These are phyloP conservation scores for Mortierella sp. DNA, from an alignment of 371 early-diverging fungal species.

Conservation along the genomic window DNA sequence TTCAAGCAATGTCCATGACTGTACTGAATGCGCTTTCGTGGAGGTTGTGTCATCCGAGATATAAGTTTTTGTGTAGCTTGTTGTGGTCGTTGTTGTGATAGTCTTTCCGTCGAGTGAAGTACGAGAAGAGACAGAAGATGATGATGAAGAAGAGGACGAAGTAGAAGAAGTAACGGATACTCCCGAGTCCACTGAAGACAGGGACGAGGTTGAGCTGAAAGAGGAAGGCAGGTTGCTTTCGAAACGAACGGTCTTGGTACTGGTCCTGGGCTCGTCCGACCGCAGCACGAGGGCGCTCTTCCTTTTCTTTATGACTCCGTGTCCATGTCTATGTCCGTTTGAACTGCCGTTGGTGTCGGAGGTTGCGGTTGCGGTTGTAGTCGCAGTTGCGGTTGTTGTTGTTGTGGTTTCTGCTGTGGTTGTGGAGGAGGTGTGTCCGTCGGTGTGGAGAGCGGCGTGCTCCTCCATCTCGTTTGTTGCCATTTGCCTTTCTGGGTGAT, in stretches of 20 bases:
- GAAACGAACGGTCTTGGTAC: conserved; percentile 21
- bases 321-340: neutral
- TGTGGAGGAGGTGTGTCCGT: conserved; percentile 8
- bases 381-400: neutral
- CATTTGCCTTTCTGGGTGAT: conserved; percentile 15
- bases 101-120: neutral
- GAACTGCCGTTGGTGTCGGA: neutral
- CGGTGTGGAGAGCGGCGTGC: conserved; percentile 5
- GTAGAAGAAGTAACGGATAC: conserved; percentile 2
- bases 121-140: neutral
- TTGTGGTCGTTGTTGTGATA: neutral
- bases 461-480: conserved; percentile 53
- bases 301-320: conserved; percentile 11
- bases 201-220: neutral
- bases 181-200: neutral
- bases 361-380: conserved; percentile 2
- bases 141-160: neutral
- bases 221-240: neutral
- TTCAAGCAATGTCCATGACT: conserved; percentile 14
- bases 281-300: conserved; percentile 7
- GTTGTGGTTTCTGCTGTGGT: neutral
- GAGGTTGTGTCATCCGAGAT: neutral
- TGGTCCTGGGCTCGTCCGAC: neutral
- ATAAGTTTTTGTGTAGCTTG: neutral
- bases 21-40: neutral